A percentile compares a stretch with the other conserved stretches of the same genome.
Evolutionary conservation across 495 filamentous ascomycete species (phyloP).

Genomic region (Neurospora sp.): DNA sequence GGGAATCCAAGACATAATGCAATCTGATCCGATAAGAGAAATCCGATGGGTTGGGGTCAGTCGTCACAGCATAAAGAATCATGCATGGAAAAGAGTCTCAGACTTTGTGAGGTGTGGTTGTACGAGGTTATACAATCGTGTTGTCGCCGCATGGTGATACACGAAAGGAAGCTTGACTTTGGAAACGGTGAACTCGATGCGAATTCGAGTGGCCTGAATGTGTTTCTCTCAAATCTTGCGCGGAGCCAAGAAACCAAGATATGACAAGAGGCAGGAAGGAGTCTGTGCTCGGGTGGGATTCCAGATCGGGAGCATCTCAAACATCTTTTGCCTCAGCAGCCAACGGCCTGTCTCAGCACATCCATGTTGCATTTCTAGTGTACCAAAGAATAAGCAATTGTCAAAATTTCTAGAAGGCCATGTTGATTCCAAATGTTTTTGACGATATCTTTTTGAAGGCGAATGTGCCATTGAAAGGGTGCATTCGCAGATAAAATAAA

Average conservation of each 20-base stretch:
- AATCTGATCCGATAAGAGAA: background rate
- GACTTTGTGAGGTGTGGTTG: background rate
- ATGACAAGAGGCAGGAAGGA: background rate
- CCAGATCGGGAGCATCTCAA: background rate
- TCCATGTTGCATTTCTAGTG: background rate
- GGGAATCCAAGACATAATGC: background rate
- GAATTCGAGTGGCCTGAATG: background rate
- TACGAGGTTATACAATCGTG: background rate
- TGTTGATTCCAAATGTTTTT: background rate
- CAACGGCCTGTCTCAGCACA: background rate
- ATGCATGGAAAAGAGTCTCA: background rate
- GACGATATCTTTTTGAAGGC: background rate
- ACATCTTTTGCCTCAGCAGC: background rate
- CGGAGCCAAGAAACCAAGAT: background rate
- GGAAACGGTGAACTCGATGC: background rate
- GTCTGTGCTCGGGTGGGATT: background rate
- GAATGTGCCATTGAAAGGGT: background rate
- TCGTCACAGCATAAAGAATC: background rate
- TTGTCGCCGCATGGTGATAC: background rate
- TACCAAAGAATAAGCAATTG: background rate
- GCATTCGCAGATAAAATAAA: background rate
- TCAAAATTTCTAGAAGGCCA: background rate
- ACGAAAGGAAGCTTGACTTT: background rate
- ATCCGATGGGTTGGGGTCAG: background rate
- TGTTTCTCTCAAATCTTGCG: background rate